phyloP scores from a whole-genome alignment of 352 stramenopile species.

The Albugo laibachii region DNA sequence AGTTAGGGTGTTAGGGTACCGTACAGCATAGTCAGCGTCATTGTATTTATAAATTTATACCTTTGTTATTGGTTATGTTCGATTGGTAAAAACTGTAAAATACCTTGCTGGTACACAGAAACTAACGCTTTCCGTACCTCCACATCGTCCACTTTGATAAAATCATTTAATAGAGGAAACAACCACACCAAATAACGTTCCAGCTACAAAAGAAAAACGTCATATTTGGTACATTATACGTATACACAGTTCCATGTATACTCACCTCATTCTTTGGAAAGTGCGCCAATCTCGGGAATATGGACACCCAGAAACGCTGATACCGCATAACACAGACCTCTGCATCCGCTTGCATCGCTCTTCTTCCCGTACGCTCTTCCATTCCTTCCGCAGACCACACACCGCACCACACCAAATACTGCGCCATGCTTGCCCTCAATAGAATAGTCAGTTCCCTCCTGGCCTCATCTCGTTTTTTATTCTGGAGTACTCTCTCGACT shows the following conservation, averaged over 20 bases:
- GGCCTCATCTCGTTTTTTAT: slow-evolving; percentile 31
- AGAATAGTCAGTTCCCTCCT: slow-evolving; percentile 43
- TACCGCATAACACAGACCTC: not conserved
- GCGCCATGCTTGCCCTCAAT: slow-evolving; percentile 31
- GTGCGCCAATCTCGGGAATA: not conserved
- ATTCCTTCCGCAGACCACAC: slow-evolving; percentile 22
- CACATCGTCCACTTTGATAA: slow-evolving; percentile 42
- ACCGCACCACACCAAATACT: slow-evolving; percentile 62
- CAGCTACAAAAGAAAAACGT: slow-evolving; percentile 16
- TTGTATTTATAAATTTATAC: no score
- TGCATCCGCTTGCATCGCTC: slow-evolving; percentile 20
- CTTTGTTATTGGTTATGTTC: no score
- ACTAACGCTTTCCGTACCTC: slow-evolving; percentile 40
- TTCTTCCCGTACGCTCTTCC: slow-evolving; percentile 20
- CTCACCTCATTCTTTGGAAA: not conserved
- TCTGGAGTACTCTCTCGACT: slow-evolving; percentile 21
- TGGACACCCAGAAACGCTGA: not conserved
- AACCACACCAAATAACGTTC: slow-evolving; percentile 52
- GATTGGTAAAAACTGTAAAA: slow-evolving; percentile 31
- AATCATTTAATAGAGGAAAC: slow-evolving; percentile 51
- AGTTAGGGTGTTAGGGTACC: no score
- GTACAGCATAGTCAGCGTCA: no score
- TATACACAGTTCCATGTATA: not conserved
- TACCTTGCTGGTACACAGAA: slow-evolving; percentile 38
- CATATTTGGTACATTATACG: not conserved